phyloP scores from a whole-genome alignment of 768 basidiomycete species.

The Nevesoporus exiguus region DNA sequence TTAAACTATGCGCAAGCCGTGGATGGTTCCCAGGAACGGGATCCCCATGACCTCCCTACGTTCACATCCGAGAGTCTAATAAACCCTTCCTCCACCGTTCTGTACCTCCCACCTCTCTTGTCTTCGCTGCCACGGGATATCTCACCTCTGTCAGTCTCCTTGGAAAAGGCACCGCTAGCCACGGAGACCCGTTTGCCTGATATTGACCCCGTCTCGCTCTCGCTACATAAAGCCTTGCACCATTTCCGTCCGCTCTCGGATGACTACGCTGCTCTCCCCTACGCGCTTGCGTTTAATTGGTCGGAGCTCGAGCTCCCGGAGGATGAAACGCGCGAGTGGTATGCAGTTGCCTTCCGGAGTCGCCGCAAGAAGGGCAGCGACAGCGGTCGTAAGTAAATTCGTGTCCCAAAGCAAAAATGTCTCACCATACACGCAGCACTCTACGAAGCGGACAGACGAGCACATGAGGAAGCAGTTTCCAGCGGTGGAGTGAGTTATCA shows the following conservation, averaged over 20 bases:
- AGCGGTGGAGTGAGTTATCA: conserved; percentile 70
- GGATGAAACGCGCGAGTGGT: conserved; percentile 83
- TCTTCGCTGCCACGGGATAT: conserved; percentile 63
- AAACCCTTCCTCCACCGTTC: conserved; percentile 45
- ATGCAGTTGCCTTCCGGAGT: conserved; percentile 87
- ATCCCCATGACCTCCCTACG: conserved; percentile 56
- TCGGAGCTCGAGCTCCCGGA: conserved; percentile 58
- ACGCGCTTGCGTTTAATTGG: conserved; percentile 89
- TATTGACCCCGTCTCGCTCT: conserved; percentile 82
- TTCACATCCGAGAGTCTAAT: conserved; percentile 41
- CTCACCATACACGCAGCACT: conserved; percentile 47
- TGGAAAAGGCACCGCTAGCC: conserved; percentile 42
- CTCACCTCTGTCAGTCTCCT: conserved; percentile 22
- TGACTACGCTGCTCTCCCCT: conserved; percentile 62
- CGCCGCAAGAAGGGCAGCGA: conserved; percentile 70
- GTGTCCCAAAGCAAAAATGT: not conserved
- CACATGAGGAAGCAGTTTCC: conserved; percentile 89
- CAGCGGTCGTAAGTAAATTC: conserved; percentile 48
- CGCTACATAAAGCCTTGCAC: conserved; percentile 83
- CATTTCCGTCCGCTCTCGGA: conserved; percentile 58
- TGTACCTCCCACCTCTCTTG: conserved; percentile 84
- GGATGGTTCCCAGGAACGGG: conserved; percentile 21
- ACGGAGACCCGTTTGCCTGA: conserved; percentile 78
- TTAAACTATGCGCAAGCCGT: not conserved
- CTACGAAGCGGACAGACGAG: conserved; percentile 81